phyloP scores from a whole-genome alignment of 805 yeast genomes.

The Candida insectalens region DNA sequence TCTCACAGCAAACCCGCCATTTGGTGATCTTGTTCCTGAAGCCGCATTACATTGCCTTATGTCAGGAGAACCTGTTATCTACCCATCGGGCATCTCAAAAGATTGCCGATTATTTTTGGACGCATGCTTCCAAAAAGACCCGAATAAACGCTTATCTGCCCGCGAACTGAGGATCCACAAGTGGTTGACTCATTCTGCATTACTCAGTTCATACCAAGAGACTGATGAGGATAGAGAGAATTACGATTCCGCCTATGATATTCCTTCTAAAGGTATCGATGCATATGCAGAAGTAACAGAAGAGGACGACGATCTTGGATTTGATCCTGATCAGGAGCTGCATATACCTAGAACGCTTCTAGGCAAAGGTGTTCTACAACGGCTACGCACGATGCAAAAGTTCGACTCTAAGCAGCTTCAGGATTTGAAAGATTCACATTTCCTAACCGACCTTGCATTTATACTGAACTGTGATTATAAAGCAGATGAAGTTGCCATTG shows the following conservation, averaged over 20 bases:
- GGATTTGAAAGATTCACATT: conserved; percentile 6
- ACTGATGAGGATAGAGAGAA: conserved; percentile 1
- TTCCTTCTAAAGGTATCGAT: conserved; percentile 11
- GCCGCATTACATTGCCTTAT: conserved; percentile 81
- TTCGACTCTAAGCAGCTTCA: no score
- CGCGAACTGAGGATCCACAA: conserved; percentile 43
- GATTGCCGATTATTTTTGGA: conserved; percentile 41
- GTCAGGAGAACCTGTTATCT: conserved; percentile 58
- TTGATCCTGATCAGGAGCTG: no score
- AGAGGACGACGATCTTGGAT: no score
- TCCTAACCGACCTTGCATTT: conserved; percentile 4
- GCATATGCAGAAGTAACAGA: conserved; percentile 11
- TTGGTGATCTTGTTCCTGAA: conserved; percentile 64
- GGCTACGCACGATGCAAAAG: no score
- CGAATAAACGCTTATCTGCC: conserved; percentile 49
- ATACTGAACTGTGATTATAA: not conserved
- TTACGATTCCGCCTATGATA: not conserved
- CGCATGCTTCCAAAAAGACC: conserved; percentile 66
- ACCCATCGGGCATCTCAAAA: conserved; percentile 34
- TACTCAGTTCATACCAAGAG: not conserved
- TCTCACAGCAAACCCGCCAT: conserved; percentile 81
- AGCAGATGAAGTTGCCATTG: conserved; percentile 1
- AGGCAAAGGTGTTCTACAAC: no score
- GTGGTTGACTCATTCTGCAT: conserved; percentile 41
- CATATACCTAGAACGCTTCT: no score